Evolutionary conservation across 2,329 filamentous ascomycete species (phyloP).

Genomic region (Myriosclerotinia curreyana): DNA sequence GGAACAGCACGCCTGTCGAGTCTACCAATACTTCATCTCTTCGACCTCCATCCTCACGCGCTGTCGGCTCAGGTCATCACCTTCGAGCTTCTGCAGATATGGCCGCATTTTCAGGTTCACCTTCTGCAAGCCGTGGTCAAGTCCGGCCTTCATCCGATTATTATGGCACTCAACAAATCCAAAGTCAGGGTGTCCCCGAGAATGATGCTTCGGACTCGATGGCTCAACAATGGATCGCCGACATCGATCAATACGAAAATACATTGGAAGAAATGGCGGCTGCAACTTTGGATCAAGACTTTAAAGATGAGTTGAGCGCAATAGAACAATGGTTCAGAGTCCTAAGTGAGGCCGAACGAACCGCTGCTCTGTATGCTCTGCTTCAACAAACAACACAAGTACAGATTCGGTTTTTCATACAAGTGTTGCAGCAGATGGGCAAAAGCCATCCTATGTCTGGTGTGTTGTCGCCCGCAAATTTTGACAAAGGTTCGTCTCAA

Average conservation of each 20-base stretch:
- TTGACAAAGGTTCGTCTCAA: conserved; percentile 76
- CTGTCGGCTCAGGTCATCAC: conserved; percentile 75
- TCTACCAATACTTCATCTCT: conserved; percentile 77
- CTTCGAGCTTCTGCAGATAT: conserved; percentile 95
- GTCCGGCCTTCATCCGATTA: conserved; percentile 95
- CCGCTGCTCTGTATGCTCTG: conserved; percentile 89
- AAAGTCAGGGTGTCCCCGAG: conserved; percentile 66
- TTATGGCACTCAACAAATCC: conserved; percentile 71
- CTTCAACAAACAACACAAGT: conserved; percentile 98
- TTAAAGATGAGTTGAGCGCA: conserved; percentile 97
- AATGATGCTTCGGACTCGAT: conserved; percentile 85
- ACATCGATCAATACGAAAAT: conserved; percentile 99
- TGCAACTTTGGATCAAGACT: conserved; percentile 97
- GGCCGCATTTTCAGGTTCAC: conserved; percentile 71
- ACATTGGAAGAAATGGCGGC: conserved; percentile 98
- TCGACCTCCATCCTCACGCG: conserved; percentile 76
- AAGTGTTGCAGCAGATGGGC: conserved; percentile 97
- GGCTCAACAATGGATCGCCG: conserved; percentile 96
- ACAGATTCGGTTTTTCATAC: conserved; percentile 98
- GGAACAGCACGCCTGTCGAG: conserved; percentile 90
- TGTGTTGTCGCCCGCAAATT: conserved; percentile 88
- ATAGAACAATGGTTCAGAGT: conserved; percentile 99
- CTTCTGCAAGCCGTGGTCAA: conserved; percentile 59
- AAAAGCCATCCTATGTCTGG: conserved; percentile 97
- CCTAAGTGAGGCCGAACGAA: conserved; percentile 92